These are phyloP conservation scores for Rostrohypoxylon terebratum DNA, from an alignment of 495 filamentous ascomycete genomes.

Conservation along the genomic window DNA sequence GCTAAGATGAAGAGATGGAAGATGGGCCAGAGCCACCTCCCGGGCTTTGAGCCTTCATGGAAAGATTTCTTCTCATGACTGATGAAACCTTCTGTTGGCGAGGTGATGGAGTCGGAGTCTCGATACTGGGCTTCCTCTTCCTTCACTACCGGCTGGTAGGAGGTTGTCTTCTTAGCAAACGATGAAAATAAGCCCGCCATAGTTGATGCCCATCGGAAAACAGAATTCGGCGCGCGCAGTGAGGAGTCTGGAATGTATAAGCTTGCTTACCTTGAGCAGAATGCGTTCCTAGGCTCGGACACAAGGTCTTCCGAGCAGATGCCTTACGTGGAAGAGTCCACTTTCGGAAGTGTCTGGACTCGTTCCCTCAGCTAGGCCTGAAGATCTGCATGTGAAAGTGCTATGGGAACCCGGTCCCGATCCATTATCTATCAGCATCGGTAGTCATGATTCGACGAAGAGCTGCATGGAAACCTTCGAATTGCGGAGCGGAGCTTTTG, in stretches of 20 bases:
- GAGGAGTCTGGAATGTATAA: neutral
- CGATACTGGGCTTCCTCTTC: neutral
- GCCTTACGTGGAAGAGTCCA: neutral
- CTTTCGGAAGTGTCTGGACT: neutral
- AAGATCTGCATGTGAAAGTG: neutral
- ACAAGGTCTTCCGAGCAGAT: neutral
- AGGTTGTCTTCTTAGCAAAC: neutral
- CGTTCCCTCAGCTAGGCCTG: neutral
- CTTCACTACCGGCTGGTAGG: conserved; percentile 1
- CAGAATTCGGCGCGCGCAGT: neutral
- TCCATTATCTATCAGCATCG: neutral
- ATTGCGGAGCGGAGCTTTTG: neutral
- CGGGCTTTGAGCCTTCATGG: neutral
- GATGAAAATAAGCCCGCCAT: neutral
- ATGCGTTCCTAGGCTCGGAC: neutral
- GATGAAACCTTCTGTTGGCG: neutral
- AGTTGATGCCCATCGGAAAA: neutral
- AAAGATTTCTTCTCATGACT: neutral
- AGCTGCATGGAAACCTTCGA: neutral
- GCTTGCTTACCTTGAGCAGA: neutral
- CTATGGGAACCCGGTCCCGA: neutral
- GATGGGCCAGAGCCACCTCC: neutral
- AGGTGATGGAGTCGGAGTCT: neutral
- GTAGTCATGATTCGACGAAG: neutral
- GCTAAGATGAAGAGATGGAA: neutral